Percentiles rank a stretch among this genome's conserved stretches.
These are phyloP conservation scores for Sporothrix globosa DNA, from an alignment of 2,329 filamentous ascomycete genomes.

Conservation along the genomic window DNA sequence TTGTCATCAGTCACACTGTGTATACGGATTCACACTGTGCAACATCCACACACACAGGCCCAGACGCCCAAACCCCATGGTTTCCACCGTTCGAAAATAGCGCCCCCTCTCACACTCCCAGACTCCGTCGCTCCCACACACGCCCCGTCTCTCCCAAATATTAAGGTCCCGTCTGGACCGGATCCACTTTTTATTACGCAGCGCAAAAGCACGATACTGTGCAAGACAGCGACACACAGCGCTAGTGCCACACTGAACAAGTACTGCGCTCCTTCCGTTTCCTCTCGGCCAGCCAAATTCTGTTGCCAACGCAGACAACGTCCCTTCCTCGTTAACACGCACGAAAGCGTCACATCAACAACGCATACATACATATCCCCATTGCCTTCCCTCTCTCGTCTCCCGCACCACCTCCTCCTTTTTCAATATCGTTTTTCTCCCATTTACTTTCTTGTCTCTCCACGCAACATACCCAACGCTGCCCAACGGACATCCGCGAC, in stretches of 20 bases:
- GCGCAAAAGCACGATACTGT: neutral
- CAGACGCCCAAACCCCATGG: neutral
- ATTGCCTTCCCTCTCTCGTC: slow-evolving; percentile 16
- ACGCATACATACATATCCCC: slow-evolving; percentile 30
- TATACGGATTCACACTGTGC: slow-evolving; percentile 15
- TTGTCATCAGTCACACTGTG: slow-evolving; percentile 16
- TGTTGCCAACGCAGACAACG: slow-evolving; percentile 29
- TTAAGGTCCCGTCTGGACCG: slow-evolving; percentile 32
- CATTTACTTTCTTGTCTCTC: neutral
- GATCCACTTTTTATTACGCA: slow-evolving; percentile 25
- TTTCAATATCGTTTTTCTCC: neutral
- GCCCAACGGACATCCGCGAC: slow-evolving; percentile 22
- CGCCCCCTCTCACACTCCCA: slow-evolving; percentile 29
- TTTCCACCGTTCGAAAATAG: slow-evolving; percentile 28
- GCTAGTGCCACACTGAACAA: slow-evolving; percentile 21
- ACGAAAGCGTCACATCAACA: slow-evolving; percentile 35
- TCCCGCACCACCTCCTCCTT: neutral
- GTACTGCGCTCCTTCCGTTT: slow-evolving; percentile 27
- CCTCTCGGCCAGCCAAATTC: slow-evolving; percentile 20
- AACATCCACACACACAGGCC: neutral
- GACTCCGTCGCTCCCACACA: neutral
- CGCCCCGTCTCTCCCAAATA: slow-evolving; percentile 24
- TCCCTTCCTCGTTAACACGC: slow-evolving; percentile 30
- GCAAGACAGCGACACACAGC: slow-evolving; percentile 24
- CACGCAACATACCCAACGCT: slow-evolving; percentile 10